Evolutionary conservation across 192 early-diverging fungal genomes (phyloP), one percentile per base, ranked within the genome.

Genomic region (Phycomyces nitens): DNA sequence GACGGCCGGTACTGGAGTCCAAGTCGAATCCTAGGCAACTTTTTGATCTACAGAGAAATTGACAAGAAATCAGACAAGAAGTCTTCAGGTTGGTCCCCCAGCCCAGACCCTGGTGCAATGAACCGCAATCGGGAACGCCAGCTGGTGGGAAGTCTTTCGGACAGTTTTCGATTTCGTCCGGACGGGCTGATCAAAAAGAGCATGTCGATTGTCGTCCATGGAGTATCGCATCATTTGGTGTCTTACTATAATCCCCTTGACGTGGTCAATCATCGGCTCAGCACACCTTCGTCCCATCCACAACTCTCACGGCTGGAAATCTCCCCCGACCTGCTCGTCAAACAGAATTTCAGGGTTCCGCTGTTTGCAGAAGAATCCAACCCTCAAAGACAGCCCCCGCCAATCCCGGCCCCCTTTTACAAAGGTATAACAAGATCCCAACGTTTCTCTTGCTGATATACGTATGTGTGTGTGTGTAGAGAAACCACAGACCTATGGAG

Each of bases 1-100:
- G 87, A 89, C 60, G 86, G 86, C 8, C 71, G 77, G 0, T 62
- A 73, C 0, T 89, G 87, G 87, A 83, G 84, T 27, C 87, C 87
- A 2, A 87, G 85, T 21, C 83, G 87, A 14, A 86, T 89, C 42
- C 60, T 82, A 10, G 82, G 82, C 22, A 85, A 86, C 29, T 89
- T 88, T 51, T 62, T 89, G 15, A 69, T 88, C 10, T 89, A 89
- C 66, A 79, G 85, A 24, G 87, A 89, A 69, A 55, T 76, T 2
- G 51, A 76, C 15, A 71, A 76, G 27, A 70, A 70, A 23, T 14
- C 42, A 21, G 66, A 58, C 5, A 56, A 40, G 29, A 57, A 61
- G 34, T 27, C 27, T 15, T 54, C 42, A 24, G 65, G 54, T 42
- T 63, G 39, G 58, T 69, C 53, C 72, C 66, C 38, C 61, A 5